A percentile compares a stretch with the other conserved stretches of the same genome.
These are phyloP conservation scores for Rhodomyrtus tomentosa DNA, from an alignment of 345 rosid genomes.

Conservation along the genomic window DNA sequence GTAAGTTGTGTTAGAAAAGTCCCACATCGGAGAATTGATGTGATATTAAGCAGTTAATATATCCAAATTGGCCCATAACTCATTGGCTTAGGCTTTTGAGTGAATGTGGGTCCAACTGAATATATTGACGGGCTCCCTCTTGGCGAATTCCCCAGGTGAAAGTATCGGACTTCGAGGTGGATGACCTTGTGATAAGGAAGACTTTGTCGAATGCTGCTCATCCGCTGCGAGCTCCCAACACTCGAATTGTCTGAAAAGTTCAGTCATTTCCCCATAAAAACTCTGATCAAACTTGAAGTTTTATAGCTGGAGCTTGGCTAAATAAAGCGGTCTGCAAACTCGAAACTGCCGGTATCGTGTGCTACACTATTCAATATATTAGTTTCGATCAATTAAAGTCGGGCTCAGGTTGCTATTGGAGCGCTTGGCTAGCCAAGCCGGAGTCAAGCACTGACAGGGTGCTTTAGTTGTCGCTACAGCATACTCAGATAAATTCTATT, in stretches of 20 bases:
- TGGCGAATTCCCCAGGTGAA: too few species aligned
- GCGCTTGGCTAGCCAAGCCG: neutral
- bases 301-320: neutral
- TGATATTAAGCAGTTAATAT: too few species aligned
- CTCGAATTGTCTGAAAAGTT: neutral
- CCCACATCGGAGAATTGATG: too few species aligned
- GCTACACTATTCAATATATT: neutral
- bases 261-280: neutral
- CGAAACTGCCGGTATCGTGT: neutral
- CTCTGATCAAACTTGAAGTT: neutral
- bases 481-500: neutral
- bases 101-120: too few species aligned
- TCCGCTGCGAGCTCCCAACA: too few species aligned
- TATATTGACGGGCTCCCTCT: too few species aligned
- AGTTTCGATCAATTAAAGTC: neutral
- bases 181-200: too few species aligned
- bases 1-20: too few species aligned
- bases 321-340: neutral
- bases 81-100: too few species aligned
- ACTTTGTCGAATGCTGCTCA: too few species aligned
- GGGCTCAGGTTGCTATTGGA: neutral
- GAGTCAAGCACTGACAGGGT: neutral
- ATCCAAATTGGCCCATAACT: too few species aligned
- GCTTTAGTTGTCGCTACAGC: neutral
- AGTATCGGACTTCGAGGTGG: too few species aligned